phyloP scores from a whole-genome alignment of 179 eudicot species.

The Corrigiola litoralis region DNA sequence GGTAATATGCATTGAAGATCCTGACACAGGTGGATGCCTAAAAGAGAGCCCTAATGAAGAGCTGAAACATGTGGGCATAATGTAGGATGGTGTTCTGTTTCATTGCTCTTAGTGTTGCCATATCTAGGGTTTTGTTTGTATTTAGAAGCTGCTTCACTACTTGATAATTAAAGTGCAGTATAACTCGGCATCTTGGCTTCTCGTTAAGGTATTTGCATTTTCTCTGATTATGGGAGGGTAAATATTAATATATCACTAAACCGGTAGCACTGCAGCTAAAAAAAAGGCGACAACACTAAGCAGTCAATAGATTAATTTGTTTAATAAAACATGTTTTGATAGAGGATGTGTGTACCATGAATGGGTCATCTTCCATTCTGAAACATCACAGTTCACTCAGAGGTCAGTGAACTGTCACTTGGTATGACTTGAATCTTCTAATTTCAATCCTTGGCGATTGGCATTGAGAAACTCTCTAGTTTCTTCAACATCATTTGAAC shows the following conservation, averaged over 20 bases:
- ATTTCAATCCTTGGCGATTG: not conserved
- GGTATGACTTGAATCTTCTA: not conserved
- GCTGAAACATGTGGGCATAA: constrained; percentile 46
- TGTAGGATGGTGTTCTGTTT: constrained; percentile 36
- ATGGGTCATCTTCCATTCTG: not conserved
- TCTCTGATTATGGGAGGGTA: too few relatives aligned
- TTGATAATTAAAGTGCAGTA: too few relatives aligned
- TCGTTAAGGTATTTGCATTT: too few relatives aligned
- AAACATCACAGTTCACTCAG: too few relatives aligned
- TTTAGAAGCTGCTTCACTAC: too few relatives aligned
- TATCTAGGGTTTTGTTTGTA: not conserved
- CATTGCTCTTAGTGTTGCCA: constrained; percentile 4
- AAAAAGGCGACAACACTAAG: too few relatives aligned
- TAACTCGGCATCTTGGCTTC: too few relatives aligned
- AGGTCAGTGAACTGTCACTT: not conserved
- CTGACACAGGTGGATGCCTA: constrained; percentile 69
- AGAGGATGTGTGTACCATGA: not conserved
- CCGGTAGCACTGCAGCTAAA: too few relatives aligned
- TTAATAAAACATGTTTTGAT: not conserved
- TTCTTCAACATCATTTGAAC: not conserved
- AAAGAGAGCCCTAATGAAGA: constrained; percentile 50
- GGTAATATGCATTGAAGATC: constrained; percentile 93
- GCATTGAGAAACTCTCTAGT: not conserved
- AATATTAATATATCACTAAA: too few relatives aligned
- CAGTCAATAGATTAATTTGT: not conserved